phyloP scores from a whole-genome alignment of 371 early-diverging fungal genomes.

The Dichotomocladium elegans region DNA sequence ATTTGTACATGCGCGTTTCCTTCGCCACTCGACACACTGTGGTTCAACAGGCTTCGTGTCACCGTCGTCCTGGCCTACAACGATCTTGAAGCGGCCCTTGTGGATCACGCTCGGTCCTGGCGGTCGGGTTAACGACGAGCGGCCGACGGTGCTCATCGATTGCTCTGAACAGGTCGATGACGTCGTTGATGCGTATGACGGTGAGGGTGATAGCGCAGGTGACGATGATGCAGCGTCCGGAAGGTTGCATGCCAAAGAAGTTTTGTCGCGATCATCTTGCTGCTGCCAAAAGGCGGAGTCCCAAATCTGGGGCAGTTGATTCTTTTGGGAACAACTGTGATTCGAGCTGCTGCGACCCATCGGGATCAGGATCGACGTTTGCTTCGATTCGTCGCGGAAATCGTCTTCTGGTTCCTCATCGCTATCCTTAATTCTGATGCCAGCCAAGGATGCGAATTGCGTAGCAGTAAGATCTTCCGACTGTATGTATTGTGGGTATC shows the following conservation, averaged over 20 bases:
- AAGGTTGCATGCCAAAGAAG: no score
- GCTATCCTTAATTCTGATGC: constrained; percentile 27
- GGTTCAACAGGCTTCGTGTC: constrained; percentile 14
- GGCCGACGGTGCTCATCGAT: no score
- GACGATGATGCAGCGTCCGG: no score
- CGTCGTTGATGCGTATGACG: neutral
- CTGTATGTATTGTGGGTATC: constrained; percentile 9
- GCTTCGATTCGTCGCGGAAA: neutral
- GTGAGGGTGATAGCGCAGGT: neutral
- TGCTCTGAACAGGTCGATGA: constrained; percentile 7
- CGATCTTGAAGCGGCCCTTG: constrained; percentile 42
- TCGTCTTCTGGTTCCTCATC: constrained; percentile 7
- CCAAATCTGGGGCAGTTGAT: constrained; percentile 34
- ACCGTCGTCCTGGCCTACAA: constrained; percentile 25
- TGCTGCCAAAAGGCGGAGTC: constrained; percentile 38
- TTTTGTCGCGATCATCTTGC: constrained; percentile 1
- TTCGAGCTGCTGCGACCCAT: constrained; percentile 11
- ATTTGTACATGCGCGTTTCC: constrained; percentile 33
- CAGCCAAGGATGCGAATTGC: constrained; percentile 41
- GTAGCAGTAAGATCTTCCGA: constrained; percentile 46
- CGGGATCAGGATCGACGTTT: constrained; percentile 8
- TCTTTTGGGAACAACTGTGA: constrained; percentile 5
- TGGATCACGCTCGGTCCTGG: constrained; percentile 20
- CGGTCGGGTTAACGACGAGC: constrained; percentile 1
- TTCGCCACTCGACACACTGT: constrained; percentile 38